Evolutionary conservation across 352 stramenopile genomes (phyloP), one percentile per base, ranked within the genome.

Genomic region (Thraustochytrium sp.): DNA sequence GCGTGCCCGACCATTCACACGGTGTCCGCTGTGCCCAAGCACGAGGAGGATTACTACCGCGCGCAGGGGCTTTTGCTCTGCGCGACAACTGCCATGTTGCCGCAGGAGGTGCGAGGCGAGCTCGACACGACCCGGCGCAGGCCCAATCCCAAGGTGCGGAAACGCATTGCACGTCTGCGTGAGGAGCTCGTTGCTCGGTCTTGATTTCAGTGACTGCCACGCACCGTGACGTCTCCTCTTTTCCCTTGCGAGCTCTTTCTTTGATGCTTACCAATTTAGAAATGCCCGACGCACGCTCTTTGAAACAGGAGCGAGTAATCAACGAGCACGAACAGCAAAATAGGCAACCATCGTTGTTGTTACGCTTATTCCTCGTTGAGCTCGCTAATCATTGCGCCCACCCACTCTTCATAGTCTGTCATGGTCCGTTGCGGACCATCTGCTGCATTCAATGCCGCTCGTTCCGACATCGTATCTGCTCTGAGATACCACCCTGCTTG

Each of bases 31-130:
- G 18, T 21, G n/a, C 62, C 26, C 13, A 26, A 36, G 21, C 36
- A 16, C 40, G 40, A 75, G 44, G 62, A 75, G 38, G 40, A 54
- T 0, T 53, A 37, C 9, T 72, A 72, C 59, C 21, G 31, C 1
- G 34, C 31, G 0, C 38, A 75, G 16, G 37, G 37, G 16, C 16
- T 55, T 18, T 1, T 75, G 21, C 37, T 75, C 8, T 75, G 62
- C 44, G 26, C n/a, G 23, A 36, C 11, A 3, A 23, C 37, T 5
- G 26, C 11, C 1, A 11, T 5, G 36, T 38, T 75, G 26, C 62
- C 62, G 38, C 37, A 51, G 44, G 62, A 75, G 44, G 62, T 75
- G 2, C 62, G 62, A 21, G 62, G 62, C 23, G 62, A 75, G 62
- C 62, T 75, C 16, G 62, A 75, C 62, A 36, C 21, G 5, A 34